These are phyloP conservation scores for Cladosporium sp. DNA, from an alignment of 2,329 filamentous ascomycete species.

Conservation along the genomic window DNA sequence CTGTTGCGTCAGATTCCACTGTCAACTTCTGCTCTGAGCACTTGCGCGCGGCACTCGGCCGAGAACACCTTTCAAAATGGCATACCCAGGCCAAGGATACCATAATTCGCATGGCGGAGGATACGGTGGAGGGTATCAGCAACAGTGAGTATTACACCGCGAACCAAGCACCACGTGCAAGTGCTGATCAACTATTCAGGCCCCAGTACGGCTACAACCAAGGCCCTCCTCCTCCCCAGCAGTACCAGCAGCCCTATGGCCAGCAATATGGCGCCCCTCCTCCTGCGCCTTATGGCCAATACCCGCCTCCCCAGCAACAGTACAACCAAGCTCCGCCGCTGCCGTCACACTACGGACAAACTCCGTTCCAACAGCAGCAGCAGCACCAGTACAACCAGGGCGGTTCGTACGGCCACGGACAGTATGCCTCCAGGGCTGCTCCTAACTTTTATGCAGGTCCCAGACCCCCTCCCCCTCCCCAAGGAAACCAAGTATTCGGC, in stretches of 20 bases:
- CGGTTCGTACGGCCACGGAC: constrained; percentile 11
- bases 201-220: constrained; percentile 29
- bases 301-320: constrained; percentile 46
- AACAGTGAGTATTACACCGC: constrained; percentile 24
- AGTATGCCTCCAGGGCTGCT: constrained; percentile 54
- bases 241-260: constrained; percentile 26
- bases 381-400: constrained; percentile 17
- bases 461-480: constrained; percentile 36
- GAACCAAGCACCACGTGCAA: neutral
- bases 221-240: constrained; percentile 22
- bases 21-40: constrained; percentile 5
- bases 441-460: constrained; percentile 52
- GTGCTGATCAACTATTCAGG: neutral
- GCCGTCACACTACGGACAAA: constrained; percentile 50
- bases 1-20: constrained; percentile 11
- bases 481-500: constrained; percentile 59
- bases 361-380: constrained; percentile 24
- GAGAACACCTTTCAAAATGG: constrained; percentile 12
- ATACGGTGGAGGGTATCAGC: constrained; percentile 27
- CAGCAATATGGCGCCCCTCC: constrained; percentile 33
- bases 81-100: constrained; percentile 34
- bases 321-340: constrained; percentile 23
- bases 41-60: constrained; percentile 3
- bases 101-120: constrained; percentile 29
- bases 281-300: constrained; percentile 38